Evolutionary conservation across 345 rosid genomes (phyloP).

Genomic region (Toxicodendron radicans): DNA sequence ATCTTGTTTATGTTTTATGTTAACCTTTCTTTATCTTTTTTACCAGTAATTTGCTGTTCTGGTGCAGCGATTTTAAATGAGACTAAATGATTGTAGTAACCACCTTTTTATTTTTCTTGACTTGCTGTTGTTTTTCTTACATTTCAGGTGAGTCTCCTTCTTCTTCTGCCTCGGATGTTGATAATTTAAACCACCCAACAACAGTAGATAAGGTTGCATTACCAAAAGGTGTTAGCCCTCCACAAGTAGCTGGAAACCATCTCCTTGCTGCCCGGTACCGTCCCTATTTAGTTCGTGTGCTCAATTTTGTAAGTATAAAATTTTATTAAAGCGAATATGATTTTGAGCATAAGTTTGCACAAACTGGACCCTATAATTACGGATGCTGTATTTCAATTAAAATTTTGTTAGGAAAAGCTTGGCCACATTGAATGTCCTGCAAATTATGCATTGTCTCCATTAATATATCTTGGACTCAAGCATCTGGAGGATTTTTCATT

Average conservation of each 20-base stretch:
- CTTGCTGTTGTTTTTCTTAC: slow-evolving; percentile 5
- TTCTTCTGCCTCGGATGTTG: slow-evolving; percentile 95
- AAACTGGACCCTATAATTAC: not conserved
- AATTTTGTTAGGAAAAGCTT: not conserved
- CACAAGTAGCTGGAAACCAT: slow-evolving; percentile 74
- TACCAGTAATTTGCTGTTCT: not conserved
- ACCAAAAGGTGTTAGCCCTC: slow-evolving; percentile 70
- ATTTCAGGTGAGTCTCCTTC: slow-evolving; percentile 94
- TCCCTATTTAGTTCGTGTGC: slow-evolving; percentile 57
- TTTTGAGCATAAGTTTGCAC: not conserved
- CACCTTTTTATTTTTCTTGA: slow-evolving; percentile 8
- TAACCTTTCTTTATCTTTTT: not conserved
- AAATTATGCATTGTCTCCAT: not conserved
- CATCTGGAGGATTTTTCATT: not conserved
- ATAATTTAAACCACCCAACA: slow-evolving; percentile 79
- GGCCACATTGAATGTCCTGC: not conserved
- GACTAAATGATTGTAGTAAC: not conserved
- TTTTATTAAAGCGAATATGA: not conserved
- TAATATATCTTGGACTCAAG: not conserved
- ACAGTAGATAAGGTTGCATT: slow-evolving; percentile 57
- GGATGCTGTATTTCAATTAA: not conserved
- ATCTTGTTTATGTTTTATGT: not conserved
- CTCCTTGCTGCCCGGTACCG: slow-evolving; percentile 65
- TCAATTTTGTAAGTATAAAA: slow-evolving; percentile 69
- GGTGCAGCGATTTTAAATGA: not conserved